phyloP scores from a whole-genome alignment of 805 yeast species.

The Ogataea dorogensis region DNA sequence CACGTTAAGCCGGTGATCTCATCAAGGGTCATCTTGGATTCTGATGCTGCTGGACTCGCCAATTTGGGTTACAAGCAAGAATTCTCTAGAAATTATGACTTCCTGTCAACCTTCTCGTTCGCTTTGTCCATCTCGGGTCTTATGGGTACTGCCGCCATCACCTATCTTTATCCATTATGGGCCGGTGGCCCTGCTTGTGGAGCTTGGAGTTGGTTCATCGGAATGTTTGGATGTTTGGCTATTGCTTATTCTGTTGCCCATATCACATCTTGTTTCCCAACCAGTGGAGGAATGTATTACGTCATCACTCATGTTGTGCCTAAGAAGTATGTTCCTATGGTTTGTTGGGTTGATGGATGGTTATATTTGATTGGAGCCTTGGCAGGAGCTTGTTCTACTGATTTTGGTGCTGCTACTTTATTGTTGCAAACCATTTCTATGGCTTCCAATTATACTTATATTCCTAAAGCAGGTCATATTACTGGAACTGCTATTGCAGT shows the following conservation, averaged over 20 bases:
- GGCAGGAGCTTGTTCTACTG: slow-evolving; percentile 51
- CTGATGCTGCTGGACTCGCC: slow-evolving; percentile 36
- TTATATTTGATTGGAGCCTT: slow-evolving; percentile 49
- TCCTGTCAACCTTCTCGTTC: slow-evolving; percentile 60
- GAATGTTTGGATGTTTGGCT: slow-evolving; percentile 51
- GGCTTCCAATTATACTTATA: slow-evolving; percentile 36
- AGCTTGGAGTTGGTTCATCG: slow-evolving; percentile 62
- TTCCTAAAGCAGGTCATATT: slow-evolving; percentile 42
- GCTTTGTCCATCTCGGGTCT: slow-evolving; percentile 66
- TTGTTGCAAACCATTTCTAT: slow-evolving; percentile 46
- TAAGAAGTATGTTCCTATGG: slow-evolving; percentile 45
- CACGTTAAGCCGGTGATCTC: slow-evolving; percentile 18
- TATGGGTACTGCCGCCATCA: slow-evolving; percentile 60
- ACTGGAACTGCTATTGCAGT: slow-evolving; percentile 54
- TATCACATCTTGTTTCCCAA: slow-evolving; percentile 51
- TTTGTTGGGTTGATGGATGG: slow-evolving; percentile 56
- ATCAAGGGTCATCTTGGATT: slow-evolving; percentile 26
- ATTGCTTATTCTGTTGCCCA: slow-evolving; percentile 53
- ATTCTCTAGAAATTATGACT: slow-evolving; percentile 54
- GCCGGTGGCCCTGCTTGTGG: slow-evolving; percentile 63
- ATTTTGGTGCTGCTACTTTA: slow-evolving; percentile 51
- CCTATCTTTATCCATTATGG: slow-evolving; percentile 44
- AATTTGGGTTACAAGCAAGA: slow-evolving; percentile 62
- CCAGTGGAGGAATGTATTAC: slow-evolving; percentile 52
- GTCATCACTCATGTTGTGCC: slow-evolving; percentile 49